phyloP scores from a whole-genome alignment of 1,139 yeast genomes.

The Spathaspora jeffriesii region DNA sequence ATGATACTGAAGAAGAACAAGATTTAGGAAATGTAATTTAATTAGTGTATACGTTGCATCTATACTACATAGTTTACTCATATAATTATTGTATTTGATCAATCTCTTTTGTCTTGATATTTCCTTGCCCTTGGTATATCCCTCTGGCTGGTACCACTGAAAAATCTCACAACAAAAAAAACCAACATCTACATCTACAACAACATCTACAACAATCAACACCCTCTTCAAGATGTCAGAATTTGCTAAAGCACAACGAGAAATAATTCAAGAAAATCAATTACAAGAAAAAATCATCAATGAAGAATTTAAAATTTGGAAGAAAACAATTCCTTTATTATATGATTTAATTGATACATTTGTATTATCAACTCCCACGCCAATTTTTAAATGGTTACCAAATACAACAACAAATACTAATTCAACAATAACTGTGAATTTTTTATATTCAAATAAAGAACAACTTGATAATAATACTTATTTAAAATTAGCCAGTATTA shows the following conservation, averaged over 20 bases:
- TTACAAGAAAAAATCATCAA: constrained; percentile 51
- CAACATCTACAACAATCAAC: neutral
- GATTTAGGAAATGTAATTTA: constrained; percentile 32
- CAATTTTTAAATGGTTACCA: constrained; percentile 52
- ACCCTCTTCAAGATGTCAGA: constrained; percentile 11
- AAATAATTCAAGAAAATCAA: constrained; percentile 45
- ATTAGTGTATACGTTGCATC: neutral
- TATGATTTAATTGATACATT: constrained; percentile 78
- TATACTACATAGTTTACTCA: neutral
- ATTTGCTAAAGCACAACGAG: constrained; percentile 27
- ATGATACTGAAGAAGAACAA: constrained; percentile 43
- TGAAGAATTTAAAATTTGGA: constrained; percentile 92
- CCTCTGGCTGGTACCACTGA: neutral
- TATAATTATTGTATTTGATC: neutral
- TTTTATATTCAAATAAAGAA: constrained; percentile 49
- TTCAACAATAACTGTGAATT: constrained; percentile 40
- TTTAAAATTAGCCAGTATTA: constrained; percentile 46
- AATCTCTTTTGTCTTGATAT: neutral
- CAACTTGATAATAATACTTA: constrained; percentile 35
- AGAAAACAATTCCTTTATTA: constrained; percentile 87
- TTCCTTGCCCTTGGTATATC: neutral
- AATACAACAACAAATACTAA: constrained; percentile 26
- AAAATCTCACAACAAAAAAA: neutral
- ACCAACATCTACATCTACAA: neutral
- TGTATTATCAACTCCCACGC: constrained; percentile 64